phyloP scores from a whole-genome alignment of 2,329 filamentous ascomycete species.

The Stagonosporopsis rhizophila region DNA sequence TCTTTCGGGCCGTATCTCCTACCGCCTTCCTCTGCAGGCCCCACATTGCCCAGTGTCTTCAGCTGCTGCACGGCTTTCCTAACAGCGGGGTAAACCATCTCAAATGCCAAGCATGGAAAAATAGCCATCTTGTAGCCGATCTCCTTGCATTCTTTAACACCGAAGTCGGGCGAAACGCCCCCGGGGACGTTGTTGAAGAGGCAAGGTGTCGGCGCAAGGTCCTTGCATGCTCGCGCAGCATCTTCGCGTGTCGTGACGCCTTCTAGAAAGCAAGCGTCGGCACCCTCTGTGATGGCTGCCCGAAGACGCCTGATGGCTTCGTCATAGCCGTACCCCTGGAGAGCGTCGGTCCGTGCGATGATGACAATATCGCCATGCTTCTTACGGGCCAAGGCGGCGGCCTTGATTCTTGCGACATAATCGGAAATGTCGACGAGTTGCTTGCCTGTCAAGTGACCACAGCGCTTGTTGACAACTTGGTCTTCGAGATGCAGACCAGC shows the following conservation, averaged over 20 bases:
- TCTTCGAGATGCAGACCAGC: constrained; percentile 69
- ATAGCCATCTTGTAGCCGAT: constrained; percentile 68
- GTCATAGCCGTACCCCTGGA: constrained; percentile 64
- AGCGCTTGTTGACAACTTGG: constrained; percentile 69
- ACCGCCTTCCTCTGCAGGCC: constrained; percentile 49
- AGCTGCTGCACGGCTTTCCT: constrained; percentile 39
- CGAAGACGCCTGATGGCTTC: constrained; percentile 61
- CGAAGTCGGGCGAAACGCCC: constrained; percentile 63
- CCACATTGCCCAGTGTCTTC: constrained; percentile 35
- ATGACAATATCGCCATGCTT: constrained; percentile 65
- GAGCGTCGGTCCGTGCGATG: constrained; percentile 69
- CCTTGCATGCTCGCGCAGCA: constrained; percentile 55
- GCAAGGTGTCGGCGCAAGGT: constrained; percentile 59
- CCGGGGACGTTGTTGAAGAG: constrained; percentile 66
- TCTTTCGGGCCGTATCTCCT: constrained; percentile 56
- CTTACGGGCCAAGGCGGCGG: constrained; percentile 60
- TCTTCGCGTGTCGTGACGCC: constrained; percentile 62
- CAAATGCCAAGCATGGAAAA: constrained; percentile 53
- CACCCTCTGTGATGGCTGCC: constrained; percentile 61
- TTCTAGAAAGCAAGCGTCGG: constrained; percentile 68
- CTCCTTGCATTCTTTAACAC: constrained; percentile 59
- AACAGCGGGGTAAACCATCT: constrained; percentile 45
- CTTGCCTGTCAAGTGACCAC: constrained; percentile 69
- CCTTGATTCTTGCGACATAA: constrained; percentile 64
- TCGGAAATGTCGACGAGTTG: constrained; percentile 61